Evolutionary conservation across 441 rosid genomes (phyloP), one percentile per base, ranked within the genome.

Genomic region (Populus trichocarpa): DNA sequence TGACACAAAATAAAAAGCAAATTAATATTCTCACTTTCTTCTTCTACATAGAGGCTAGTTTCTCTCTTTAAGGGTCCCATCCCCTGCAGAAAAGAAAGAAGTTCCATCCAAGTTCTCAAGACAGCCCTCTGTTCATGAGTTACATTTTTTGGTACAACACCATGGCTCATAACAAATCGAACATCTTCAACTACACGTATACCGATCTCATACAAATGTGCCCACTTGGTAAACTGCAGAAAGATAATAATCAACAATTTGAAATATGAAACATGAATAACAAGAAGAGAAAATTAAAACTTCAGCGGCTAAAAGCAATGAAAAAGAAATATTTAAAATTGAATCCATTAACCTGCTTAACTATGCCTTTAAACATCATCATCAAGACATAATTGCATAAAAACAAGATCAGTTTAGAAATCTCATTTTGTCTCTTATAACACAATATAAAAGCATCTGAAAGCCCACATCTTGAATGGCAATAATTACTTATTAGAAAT

Each of bases 1-100:
- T 87, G 89, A 78, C 90, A 89, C 84, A 97, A 87, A 80, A 85
- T 77, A 83, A 97, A 92, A 84, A 86, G 92, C 30, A 80, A 80
- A 82, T 89, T 89, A 74, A 84, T 82, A 77, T 85, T 77, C 28
- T 91, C 99, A 81, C 85, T 85, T 82, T 95, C 99, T 76, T 92
- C 98, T 42, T 92, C 98, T 46, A 89, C 70, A 81, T 78, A 92
- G 81, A 83, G 83, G 77, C 96, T 97, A 63, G 90, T 89, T 84
- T 97, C 99, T 89, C 99, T 91, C 90, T 90, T 97, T 65, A 89
- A 80, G 77, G 97, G 95, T 81, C 88, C 82, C 90, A 95, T 88
- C 78, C 99, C 99, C 85, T 97, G 99, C 82, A 92, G 87, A 86
- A 86, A 95, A 82, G 90, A 81, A 85, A 97, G 86, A 81, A 97